Conservation (phyloP, 306 rosid genomes). For the Ormosia semicastrata region DNA sequence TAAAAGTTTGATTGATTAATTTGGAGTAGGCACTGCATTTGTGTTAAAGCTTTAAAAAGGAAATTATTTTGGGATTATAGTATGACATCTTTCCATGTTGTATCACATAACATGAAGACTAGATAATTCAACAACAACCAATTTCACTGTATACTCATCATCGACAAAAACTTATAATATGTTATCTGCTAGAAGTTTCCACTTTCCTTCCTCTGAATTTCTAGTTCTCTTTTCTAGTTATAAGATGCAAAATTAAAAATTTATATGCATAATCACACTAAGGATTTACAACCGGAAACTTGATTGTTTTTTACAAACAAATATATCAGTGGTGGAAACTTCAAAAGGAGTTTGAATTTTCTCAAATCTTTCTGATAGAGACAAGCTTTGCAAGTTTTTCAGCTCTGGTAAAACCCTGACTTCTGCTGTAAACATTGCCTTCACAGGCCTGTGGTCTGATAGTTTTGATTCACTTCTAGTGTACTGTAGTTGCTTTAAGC, state of each 20-base stretch:
- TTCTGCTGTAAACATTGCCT: conserved; percentile 60
- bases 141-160: conserved; percentile 45
- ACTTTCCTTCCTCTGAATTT: not conserved
- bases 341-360: conserved; percentile 45
- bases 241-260: not conserved
- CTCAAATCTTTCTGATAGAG: conserved; percentile 58
- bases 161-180: conserved; percentile 20
- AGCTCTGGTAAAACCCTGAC: conserved; percentile 30
- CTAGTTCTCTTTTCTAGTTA: not conserved
- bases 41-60: not conserved
- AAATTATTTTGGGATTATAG: not conserved
- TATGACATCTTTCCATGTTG: not conserved
- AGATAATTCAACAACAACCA: conserved; percentile 27
- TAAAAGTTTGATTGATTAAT: conserved; percentile 19
- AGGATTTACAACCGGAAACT: conserved; percentile 42
- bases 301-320: conserved; percentile 32
- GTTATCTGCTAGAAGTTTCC: not conserved
- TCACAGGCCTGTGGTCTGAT: conserved; percentile 90
- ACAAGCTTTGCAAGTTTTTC: conserved; percentile 34
- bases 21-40: not conserved
- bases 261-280: conserved; percentile 17
- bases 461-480: conserved; percentile 63
- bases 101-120: not conserved
- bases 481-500: conserved; percentile 66
- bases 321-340: conserved; percentile 42